Evolutionary conservation across 2,329 filamentous ascomycete genomes (phyloP).

Genomic region (Thielaviopsis euricoi): DNA sequence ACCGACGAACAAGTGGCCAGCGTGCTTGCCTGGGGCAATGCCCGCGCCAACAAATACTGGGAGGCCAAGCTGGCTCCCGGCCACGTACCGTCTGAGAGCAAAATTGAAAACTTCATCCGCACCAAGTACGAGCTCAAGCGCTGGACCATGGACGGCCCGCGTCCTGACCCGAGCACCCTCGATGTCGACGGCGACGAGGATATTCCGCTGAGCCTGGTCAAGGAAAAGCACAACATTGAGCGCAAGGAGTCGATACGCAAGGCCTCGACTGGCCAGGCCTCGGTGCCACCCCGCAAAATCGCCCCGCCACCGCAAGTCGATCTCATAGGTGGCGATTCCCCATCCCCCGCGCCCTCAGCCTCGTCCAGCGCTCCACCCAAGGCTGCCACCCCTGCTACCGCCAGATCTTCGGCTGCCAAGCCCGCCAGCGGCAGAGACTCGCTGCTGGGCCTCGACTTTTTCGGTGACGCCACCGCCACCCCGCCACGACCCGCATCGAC

Average conservation of each 20-base stretch:
- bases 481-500: constrained; percentile 58
- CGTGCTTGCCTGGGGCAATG: constrained; percentile 89
- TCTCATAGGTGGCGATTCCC: constrained; percentile 65
- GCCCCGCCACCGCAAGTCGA: constrained; percentile 38
- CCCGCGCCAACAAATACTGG: constrained; percentile 97
- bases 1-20: constrained; percentile 95
- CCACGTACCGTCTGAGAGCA: constrained; percentile 85
- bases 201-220: constrained; percentile 44
- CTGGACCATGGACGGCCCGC: constrained; percentile 97
- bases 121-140: constrained; percentile 98
- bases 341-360: constrained; percentile 34
- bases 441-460: constrained; percentile 78
- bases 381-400: constrained; percentile 23
- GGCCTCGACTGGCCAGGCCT: constrained; percentile 32
- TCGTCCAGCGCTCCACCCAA: background rate
- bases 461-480: constrained; percentile 58
- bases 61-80: constrained; percentile 83
- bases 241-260: constrained; percentile 44
- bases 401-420: constrained; percentile 33
- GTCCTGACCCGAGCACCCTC: constrained; percentile 80
- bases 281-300: constrained; percentile 17
- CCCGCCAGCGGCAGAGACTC: constrained; percentile 71
- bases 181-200: constrained; percentile 70
- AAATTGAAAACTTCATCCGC: constrained; percentile 99
- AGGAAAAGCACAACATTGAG: constrained; percentile 49